Evolutionary conservation across 352 stramenopile genomes (phyloP), one percentile per base, ranked within the genome.

Genomic region (Phytopythium sindhum): DNA sequence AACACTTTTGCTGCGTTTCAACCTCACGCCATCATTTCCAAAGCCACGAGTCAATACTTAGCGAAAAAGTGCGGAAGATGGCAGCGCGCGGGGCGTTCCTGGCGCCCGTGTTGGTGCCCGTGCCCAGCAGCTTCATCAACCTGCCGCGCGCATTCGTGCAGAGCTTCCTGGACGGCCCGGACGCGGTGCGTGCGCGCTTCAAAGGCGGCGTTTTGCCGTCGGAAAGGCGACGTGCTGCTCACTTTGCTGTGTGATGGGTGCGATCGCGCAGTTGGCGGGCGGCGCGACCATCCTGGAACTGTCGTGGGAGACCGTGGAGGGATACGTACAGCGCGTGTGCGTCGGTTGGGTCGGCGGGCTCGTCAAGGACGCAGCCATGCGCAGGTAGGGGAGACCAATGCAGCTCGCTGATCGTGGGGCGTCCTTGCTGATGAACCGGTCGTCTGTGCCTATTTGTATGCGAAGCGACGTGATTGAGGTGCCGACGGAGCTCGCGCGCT

Each of bases 381-480:
- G 78, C 68, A 88, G 77, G 82, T 91, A 58, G 14, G 45, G n/a
- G 19, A 39, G 33, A 39, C 33, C 33, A 9, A n/a, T n/a, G n/a
- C n/a, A n/a, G n/a, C n/a, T n/a, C n/a, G n/a, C 50, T 42, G 26
- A 54, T 14, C 21, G 55, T n/a, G 58, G 28, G 47, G 37, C 15
- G 42, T 47, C 19, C 17, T 24, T 9, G n/a, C 17, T 48, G 15
- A 48, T 9, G 19, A 23, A 26, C 21, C 19, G 23, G 23, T 8
- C 14, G 19, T n/a, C 23, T 28, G 5, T 54, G n/a, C 8, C 29
- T 24, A 53, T 53, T 53, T 23, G 50, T 23, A 14, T 11, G n/a
- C 56, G 12, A 62, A 96, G 81, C 54, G 87, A 95, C 29, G 73
- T 83, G 23, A 86, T 97, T 66, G 88, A 97, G 76, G 75, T 97